phyloP scores from a whole-genome alignment of 345 rosid genomes.

The Euphorbia peplus region DNA sequence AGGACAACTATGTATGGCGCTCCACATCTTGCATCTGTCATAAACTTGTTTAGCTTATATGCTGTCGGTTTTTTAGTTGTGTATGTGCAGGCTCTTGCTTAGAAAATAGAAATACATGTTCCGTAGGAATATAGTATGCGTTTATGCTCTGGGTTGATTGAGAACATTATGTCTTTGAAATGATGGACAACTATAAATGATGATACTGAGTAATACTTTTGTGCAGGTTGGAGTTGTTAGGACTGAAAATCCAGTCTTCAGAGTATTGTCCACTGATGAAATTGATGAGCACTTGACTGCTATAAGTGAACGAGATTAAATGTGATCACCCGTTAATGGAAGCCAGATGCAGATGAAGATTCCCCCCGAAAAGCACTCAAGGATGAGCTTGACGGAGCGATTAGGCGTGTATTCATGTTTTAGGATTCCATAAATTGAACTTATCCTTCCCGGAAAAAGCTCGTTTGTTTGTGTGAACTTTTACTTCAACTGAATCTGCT shows the following conservation, averaged over 20 bases:
- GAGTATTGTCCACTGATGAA: constrained; percentile 57
- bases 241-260: constrained; percentile 52
- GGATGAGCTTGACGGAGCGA: neutral
- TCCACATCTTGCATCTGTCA: too few relatives aligned
- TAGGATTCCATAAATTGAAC: neutral
- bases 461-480: neutral
- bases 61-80: neutral
- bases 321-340: neutral
- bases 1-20: neutral
- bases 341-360: too few relatives aligned
- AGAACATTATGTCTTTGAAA: neutral
- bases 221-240: constrained; percentile 77
- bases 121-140: neutral
- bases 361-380: neutral
- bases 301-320: constrained; percentile 70
- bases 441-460: neutral
- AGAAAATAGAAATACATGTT: neutral
- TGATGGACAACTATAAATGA: neutral
- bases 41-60: neutral
- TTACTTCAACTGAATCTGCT: neutral
- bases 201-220: too few relatives aligned
- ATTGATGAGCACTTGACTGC: constrained; percentile 81
- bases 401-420: neutral
- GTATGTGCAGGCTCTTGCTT: neutral
- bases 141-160: too few relatives aligned